Percentiles rank a stretch among this genome's conserved stretches.
Conservation (phyloP, 805 yeast genomes). For the Teunomyces atbi region DNA sequence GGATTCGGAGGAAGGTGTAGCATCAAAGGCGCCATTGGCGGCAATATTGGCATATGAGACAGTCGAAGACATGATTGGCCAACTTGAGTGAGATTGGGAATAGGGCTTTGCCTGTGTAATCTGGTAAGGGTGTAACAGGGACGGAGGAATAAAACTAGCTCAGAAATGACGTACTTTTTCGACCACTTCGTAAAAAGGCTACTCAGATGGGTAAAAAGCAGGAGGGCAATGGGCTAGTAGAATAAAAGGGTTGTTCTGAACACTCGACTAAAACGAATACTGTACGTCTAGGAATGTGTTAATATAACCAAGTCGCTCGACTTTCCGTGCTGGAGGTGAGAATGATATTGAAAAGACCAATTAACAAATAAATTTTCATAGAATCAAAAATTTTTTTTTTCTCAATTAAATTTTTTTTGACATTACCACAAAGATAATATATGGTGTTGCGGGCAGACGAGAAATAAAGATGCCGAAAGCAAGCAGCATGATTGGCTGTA, state of each 20-base stretch:
- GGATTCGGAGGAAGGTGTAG: conserved; percentile 7
- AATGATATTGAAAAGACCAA: not conserved
- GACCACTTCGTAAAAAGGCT: not conserved
- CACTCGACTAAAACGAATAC: not conserved
- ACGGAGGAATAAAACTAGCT: not conserved
- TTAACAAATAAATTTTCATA: conserved; percentile 4
- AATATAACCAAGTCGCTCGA: not conserved
- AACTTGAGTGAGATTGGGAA: not conserved
- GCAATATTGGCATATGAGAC: conserved; percentile 44
- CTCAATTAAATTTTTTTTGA: not conserved
- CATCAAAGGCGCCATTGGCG: conserved; percentile 30
- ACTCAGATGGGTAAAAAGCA: not conserved
- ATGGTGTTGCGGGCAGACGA: not conserved
- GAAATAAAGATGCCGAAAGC: not conserved
- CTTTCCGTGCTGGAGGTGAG: not conserved
- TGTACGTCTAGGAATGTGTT: not conserved
- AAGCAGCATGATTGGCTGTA: not conserved
- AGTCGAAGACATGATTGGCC: conserved; percentile 19
- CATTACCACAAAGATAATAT: not conserved
- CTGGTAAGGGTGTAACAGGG: not conserved
- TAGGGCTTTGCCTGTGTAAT: not conserved
- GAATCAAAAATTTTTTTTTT: conserved; percentile 2
- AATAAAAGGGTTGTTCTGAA: not conserved
- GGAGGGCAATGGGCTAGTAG: not conserved
- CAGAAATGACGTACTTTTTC: not conserved